These are phyloP conservation scores for Dactylellina leptospora DNA, from an alignment of 2,329 filamentous ascomycete genomes.

Conservation along the genomic window DNA sequence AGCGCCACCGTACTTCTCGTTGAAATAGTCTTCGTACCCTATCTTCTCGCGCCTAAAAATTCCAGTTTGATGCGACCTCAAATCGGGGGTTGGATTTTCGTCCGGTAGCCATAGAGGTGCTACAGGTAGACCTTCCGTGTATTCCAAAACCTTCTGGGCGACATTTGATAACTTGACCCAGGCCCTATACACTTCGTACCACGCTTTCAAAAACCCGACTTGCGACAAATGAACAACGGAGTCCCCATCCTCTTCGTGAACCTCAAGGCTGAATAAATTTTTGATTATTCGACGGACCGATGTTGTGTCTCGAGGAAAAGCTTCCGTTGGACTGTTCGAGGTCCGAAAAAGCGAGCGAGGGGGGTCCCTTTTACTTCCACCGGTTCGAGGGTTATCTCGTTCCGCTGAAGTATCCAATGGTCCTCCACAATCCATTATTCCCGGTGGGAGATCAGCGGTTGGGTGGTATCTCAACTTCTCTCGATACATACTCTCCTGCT, in stretches of 20 bases:
- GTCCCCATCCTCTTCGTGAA: background rate
- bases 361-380: background rate
- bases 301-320: background rate
- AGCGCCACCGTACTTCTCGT: conserved; percentile 15
- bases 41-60: conserved; percentile 18
- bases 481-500: conserved; percentile 1
- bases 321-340: background rate
- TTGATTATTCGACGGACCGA: background rate
- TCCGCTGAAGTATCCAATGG: conserved; percentile 14
- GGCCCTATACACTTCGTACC: background rate
- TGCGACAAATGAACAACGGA: conserved; percentile 10
- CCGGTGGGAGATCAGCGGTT: conserved; percentile 1
- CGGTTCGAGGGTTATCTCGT: conserved; percentile 8
- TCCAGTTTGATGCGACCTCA: conserved; percentile 8
- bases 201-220: conserved; percentile 4
- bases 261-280: background rate
- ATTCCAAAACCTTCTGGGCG: background rate
- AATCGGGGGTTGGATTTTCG: background rate
- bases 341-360: background rate
- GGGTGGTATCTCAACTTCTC: conserved; percentile 9
- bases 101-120: background rate
- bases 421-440: conserved; percentile 37
- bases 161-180: background rate
- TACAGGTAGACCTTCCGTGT: background rate
- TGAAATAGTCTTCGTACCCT: conserved; percentile 24